Base-by-base conservation (phyloP, 148 eudicot genomes). In the Amaranthus cruentus region DNA sequence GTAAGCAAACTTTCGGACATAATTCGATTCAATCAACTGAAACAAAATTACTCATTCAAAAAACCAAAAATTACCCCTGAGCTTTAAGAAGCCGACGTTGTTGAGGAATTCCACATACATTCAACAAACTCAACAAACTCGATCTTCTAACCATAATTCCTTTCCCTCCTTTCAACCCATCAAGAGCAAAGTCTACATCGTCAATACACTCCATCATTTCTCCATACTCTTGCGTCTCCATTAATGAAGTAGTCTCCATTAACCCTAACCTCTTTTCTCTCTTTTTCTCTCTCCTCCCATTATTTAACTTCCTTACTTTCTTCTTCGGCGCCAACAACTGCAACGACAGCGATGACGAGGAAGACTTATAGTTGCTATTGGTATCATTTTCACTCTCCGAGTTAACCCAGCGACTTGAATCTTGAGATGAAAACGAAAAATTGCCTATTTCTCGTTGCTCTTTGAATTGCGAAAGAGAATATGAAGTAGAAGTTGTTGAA, bases 191-290 rank as follows among this genome's bases (percentile, higher is more conserved):
- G 81, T 89, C 80, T 68, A 95, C 92, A 84, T 95, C 98, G 66
- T 95, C 98, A 75, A 85, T 79, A 76, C 88, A 88, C 83, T 95
- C 98, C 93, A 89, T 91, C 97, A 91, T 94, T 81, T 94, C 98
- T 60, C 97, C 98, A 75, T 74, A 84, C 84, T 94, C 98, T 59
- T 91, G 93, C 15, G 97, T 95, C 84, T 95, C 98, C 97, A 91
- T 90, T 84, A 95, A 85, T 5, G 93, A 86, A 72, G 86, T 72
- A n/a, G n/a, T n/a, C n/a, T n/a, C n/a, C 51, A 69, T 55, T 55
- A 47, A 9, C 81, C 9, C 56, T 9, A 14, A n/a, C n/a, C n/a
- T n/a, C n/a, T n/a, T n/a, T n/a, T n/a, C n/a, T n/a, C 12, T 18
- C 43, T 56, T 78, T n/a, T 21, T 76, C 62, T 68, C 21, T 73